phyloP scores from a whole-genome alignment of 2,329 filamentous ascomycete species.

The Pestalotiopsis sp. region DNA sequence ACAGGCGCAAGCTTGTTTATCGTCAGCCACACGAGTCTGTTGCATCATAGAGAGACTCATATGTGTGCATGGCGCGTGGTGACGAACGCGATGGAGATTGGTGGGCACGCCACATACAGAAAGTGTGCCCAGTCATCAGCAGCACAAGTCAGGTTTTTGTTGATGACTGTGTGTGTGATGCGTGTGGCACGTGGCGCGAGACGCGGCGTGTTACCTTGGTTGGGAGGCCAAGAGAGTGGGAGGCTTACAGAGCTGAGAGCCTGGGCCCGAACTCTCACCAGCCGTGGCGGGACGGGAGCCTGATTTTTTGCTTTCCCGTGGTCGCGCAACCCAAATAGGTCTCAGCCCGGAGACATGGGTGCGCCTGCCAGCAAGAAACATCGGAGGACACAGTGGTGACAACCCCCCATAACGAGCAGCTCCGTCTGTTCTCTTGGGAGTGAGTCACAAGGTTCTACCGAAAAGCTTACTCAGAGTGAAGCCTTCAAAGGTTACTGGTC shows the following conservation, averaged over 20 bases:
- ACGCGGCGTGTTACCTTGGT: background rate
- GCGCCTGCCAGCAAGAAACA: background rate
- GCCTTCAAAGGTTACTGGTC: background rate
- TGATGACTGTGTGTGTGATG: background rate
- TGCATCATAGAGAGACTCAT: conserved; percentile 3
- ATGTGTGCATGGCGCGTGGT: background rate
- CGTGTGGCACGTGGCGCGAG: background rate
- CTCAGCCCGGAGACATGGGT: background rate
- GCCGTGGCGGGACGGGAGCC: background rate
- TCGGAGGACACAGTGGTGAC: background rate
- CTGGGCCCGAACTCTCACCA: background rate
- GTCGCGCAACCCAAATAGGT: background rate
- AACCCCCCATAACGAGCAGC: background rate
- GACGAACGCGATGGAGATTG: background rate
- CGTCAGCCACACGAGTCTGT: background rate
- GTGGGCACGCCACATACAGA: conserved; percentile 1
- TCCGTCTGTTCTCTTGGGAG: background rate
- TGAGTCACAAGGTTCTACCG: background rate
- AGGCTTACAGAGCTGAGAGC: background rate
- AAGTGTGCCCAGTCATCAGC: background rate
- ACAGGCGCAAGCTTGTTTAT: conserved; percentile 3
- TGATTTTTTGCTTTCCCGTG: background rate
- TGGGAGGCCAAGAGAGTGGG: background rate
- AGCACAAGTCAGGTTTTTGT: background rate
- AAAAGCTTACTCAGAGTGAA: background rate